Evolutionary conservation across 2,329 filamentous ascomycete species (phyloP), one percentile per base, ranked within the genome.

Genomic region (Gyromitra esculenta): DNA sequence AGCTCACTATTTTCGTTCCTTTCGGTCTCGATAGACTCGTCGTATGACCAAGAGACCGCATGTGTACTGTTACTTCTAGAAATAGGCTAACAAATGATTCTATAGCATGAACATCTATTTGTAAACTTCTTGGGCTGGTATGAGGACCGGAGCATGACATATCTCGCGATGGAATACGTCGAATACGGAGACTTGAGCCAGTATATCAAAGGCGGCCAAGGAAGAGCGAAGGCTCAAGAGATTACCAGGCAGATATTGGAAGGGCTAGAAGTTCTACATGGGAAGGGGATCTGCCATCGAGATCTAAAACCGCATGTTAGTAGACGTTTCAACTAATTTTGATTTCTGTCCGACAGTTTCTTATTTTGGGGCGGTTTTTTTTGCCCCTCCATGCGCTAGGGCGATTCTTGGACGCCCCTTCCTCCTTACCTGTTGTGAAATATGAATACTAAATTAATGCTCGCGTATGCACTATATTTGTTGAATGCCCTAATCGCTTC

Each of bases 51-150:
- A 21, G 18, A 1, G 18, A 21, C 18, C 18, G 18, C 18, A 21
- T 21, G 18, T 21, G 18, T 21, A 21, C 18, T 21, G 1, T 18
- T 45, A 57, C 11, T 7, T 25, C 15, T 63, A 43, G 5, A n/a
- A 6, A 8, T 25, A 3, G 13, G 21, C 8, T 43, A 25, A 15
- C 18, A 9, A 18, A 21, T 11, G 37, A 15, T 5, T 31, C 11
- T 18, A 1, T 25, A 63, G 35, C n/a, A 45, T 45, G 25, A 57
- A 5, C 54, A 57, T 31, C 54, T 57, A 15, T 63, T 63, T n/a
- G 56, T 59, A n/a, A 31, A 59, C 1, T 59, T 59, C 56, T 6
- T 37, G 7, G 56, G 56, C 11, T 63, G 59, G 59, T 63, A 63
- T 18, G 59, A 63, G 45, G 25, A 45, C 9, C 15, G 45, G 13